Base-by-base conservation (phyloP, 768 basidiomycete genomes). In the Pisolithus microcarpus region DNA sequence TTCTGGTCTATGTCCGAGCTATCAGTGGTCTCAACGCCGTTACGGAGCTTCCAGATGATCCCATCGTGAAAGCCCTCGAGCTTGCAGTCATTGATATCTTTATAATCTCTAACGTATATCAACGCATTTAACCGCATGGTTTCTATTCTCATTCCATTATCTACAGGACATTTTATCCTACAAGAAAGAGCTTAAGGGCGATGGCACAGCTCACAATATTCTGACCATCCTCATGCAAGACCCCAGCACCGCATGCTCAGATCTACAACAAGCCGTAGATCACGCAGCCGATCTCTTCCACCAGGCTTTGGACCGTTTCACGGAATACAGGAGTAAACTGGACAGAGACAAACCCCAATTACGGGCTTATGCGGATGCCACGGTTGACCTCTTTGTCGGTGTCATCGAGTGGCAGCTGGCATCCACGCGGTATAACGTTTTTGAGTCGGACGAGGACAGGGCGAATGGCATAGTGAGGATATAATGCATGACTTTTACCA, bases 141-240 rank as follows among this genome's bases (percentile, higher is more conserved):
- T 7, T 24, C 37, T 7, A 10, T 4, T 23, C 31, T 54, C 2
- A 47, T 30, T 23, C 28, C 15, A 23, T 24, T 19, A 36, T 3
- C 26, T 37, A 11, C 50, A 64, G 62, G 62, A 64, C 45, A 47
- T 64, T 3, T 56, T 60, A 39, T 64, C 62, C 1, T 64, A 60
- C 43, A 48, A 57, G 18, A 64, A 64, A 42, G 62, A 62, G 31
- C 57, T 56, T 11, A 48, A 49, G 6, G 61, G 58, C 34, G 58
- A 56, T 26, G 57, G 57, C 18, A 61, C 61, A 2, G 46, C 23
- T 16, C 57, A 64, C 50, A 64, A 60, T 50, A 55, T 58, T 23
- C 54, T 64, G 8, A 64, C 57, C 15, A 54, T 64, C 37, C 52
- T 59, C n/a, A 55, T 58, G 57, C 43, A 58, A 8, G 60, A 63